A percentile compares a stretch with the other conserved stretches of the same genome.
These are phyloP conservation scores for Chlorella sp. DNA, from an alignment of 139 green algal genomes.

Conservation along the genomic window DNA sequence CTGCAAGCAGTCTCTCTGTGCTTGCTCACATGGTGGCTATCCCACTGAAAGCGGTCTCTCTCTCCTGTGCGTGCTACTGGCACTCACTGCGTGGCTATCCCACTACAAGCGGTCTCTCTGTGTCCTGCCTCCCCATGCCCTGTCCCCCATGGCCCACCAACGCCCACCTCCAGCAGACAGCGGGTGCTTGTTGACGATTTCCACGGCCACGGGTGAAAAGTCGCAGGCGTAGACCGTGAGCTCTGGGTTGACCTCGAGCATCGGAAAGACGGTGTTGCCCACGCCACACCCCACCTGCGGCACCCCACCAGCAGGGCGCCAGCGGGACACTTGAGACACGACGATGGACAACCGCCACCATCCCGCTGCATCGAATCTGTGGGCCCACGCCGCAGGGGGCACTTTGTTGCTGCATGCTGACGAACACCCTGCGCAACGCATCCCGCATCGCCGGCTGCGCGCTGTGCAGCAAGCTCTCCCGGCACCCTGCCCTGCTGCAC, in stretches of 20 bases:
- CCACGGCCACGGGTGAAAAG: constrained; percentile 73
- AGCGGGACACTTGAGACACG: not conserved
- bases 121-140: not conserved
- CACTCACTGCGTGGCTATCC: not conserved
- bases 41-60: not conserved
- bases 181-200: constrained; percentile 56
- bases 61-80: not conserved
- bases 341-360: not conserved
- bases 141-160: not conserved
- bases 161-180: constrained; percentile 10
- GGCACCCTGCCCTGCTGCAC: too few relatives aligned
- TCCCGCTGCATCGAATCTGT: not conserved
- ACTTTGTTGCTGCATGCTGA: not conserved
- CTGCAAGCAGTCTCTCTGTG: too few relatives aligned
- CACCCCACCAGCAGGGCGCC: not conserved
- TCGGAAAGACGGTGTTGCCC: constrained; percentile 86
- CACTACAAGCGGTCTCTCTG: not conserved
- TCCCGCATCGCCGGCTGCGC: too few relatives aligned
- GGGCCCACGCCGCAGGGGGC: not conserved
- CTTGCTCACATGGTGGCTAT: not conserved
- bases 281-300: constrained; percentile 87
- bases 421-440: too few relatives aligned
- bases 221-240: constrained; percentile 78
- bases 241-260: constrained; percentile 65
- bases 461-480: too few relatives aligned